Base-by-base conservation (phyloP, 2,329 filamentous ascomycete species). In the Xylogone sp. region DNA sequence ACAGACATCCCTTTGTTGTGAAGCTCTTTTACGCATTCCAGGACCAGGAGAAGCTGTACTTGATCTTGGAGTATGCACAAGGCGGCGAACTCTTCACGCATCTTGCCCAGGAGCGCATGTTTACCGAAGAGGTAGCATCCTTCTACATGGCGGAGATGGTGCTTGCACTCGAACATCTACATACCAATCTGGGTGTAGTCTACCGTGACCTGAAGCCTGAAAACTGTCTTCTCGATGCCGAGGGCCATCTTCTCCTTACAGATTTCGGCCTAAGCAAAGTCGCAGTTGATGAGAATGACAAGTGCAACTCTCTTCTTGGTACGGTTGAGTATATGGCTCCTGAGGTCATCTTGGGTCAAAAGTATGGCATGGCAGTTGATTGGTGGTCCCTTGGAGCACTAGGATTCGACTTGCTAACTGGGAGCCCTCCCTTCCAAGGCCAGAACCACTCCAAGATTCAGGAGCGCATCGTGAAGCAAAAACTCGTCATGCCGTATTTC, bases 121-220 rank as follows among this genome's bases (percentile, higher is more conserved):
- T 99, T 61, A 80, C 87, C 13, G 93, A 97, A 71, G 79, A 88
- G 16, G 87, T 87, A 2, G 88, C 93, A 0, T 90, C 92, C 1
- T 99, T 97, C 70, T 99, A 99, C 78, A 96, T 97, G 89, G 95
- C 91, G 0, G 92, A 99, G 73, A 95, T 99, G 84, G 84, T 96
- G 3, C 82, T 99, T 21, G 95, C 94, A 24, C 81, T 99, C 45
- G 90, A 93, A 34, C 92, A 99, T 69, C 81, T 99, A 21, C 94
- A 99, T 72, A 85, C 88, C 60, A 91, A 87, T 56, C 83, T 97
- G 20, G 93, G 94, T 16, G 92, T 99, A 46, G 87, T 99, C 57
- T 99, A 99, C 71, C 89, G 94, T 55, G 94, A 99, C 66, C 78
- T 99, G 53, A 99, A 99, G 75, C 94, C 94, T 0, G 94, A 99